phyloP scores from a whole-genome alignment of 805 yeast genomes.

The Jamesozyma jinghongensis region DNA sequence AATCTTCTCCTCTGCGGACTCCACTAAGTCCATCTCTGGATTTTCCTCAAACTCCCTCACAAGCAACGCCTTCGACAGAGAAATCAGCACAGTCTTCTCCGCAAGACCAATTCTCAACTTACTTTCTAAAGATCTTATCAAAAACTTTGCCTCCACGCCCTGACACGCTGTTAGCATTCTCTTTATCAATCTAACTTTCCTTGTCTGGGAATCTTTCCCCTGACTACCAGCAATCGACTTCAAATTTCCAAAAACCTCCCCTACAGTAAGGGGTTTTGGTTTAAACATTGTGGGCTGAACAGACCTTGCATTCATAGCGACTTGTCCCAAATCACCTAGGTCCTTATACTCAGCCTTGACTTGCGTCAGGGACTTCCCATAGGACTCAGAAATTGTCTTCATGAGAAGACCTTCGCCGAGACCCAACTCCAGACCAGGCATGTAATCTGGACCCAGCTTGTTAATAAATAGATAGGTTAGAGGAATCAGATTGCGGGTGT shows the following conservation, averaged over 20 bases:
- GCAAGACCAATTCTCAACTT: slow-evolving; percentile 89
- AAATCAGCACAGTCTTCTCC: slow-evolving; percentile 79
- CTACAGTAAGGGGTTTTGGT: slow-evolving; percentile 70
- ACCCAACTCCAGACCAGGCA: slow-evolving; percentile 79
- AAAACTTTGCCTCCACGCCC: slow-evolving; percentile 79
- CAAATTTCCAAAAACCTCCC: slow-evolving; percentile 62
- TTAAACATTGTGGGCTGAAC: slow-evolving; percentile 91
- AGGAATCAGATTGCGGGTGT: slow-evolving; percentile 48
- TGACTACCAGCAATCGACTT: slow-evolving; percentile 67
- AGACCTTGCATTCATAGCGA: slow-evolving; percentile 74
- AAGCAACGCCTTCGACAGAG: slow-evolving; percentile 75
- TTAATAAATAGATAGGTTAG: slow-evolving; percentile 82
- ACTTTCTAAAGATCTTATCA: slow-evolving; percentile 86
- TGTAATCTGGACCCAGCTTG: slow-evolving; percentile 90
- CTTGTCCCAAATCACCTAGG: slow-evolving; percentile 83
- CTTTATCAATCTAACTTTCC: slow-evolving; percentile 71
- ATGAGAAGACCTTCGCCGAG: slow-evolving; percentile 83
- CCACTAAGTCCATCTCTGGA: slow-evolving; percentile 37
- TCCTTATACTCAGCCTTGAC: slow-evolving; percentile 67
- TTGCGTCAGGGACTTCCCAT: slow-evolving; percentile 68
- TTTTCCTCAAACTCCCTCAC: slow-evolving; percentile 42
- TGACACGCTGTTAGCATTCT: slow-evolving; percentile 78
- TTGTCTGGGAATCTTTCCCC: slow-evolving; percentile 75
- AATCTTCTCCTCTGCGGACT: slow-evolving; percentile 65
- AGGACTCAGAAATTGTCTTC: slow-evolving; percentile 82